These are phyloP conservation scores for Colletotrichum simmondsii DNA, from an alignment of 2,329 filamentous ascomycete species.

Conservation along the genomic window DNA sequence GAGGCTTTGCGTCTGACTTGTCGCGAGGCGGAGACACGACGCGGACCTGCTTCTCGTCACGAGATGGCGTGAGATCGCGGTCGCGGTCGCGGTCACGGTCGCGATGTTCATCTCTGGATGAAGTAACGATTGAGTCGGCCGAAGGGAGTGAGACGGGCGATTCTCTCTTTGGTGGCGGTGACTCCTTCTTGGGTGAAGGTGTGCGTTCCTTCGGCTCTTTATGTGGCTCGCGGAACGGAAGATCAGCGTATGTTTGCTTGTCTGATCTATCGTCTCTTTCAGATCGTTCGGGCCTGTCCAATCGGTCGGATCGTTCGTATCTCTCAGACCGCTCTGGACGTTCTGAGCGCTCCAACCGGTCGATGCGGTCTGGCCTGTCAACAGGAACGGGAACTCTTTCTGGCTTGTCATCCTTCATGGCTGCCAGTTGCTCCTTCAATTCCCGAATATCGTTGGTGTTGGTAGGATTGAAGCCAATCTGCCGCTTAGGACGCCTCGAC, in stretches of 20 bases:
- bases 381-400: slow-evolving; percentile 25
- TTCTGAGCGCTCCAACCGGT: slow-evolving; percentile 21
- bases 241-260: slow-evolving; percentile 28
- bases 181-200: slow-evolving; percentile 30
- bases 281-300: slow-evolving; percentile 8
- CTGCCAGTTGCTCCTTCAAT: slow-evolving; percentile 61
- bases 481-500: slow-evolving; percentile 49
- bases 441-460: slow-evolving; percentile 61
- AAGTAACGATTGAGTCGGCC: slow-evolving; percentile 12
- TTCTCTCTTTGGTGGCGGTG: slow-evolving; percentile 19
- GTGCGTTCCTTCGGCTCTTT: slow-evolving; percentile 23
- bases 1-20: slow-evolving; percentile 72
- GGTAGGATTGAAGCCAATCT: slow-evolving; percentile 61
- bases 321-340: not conserved
- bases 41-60: slow-evolving; percentile 64
- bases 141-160: slow-evolving; percentile 27
- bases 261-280: slow-evolving; percentile 22
- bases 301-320: slow-evolving; percentile 10
- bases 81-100: slow-evolving; percentile 60
- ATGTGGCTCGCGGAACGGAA: slow-evolving; percentile 14
- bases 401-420: slow-evolving; percentile 45
- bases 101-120: slow-evolving; percentile 47
- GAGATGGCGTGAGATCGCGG: slow-evolving; percentile 41
- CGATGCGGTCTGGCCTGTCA: slow-evolving; percentile 23
- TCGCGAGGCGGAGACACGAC: slow-evolving; percentile 77